phyloP scores from a whole-genome alignment of 176 grass and related monocot species.

The Metroxylon sagu region DNA sequence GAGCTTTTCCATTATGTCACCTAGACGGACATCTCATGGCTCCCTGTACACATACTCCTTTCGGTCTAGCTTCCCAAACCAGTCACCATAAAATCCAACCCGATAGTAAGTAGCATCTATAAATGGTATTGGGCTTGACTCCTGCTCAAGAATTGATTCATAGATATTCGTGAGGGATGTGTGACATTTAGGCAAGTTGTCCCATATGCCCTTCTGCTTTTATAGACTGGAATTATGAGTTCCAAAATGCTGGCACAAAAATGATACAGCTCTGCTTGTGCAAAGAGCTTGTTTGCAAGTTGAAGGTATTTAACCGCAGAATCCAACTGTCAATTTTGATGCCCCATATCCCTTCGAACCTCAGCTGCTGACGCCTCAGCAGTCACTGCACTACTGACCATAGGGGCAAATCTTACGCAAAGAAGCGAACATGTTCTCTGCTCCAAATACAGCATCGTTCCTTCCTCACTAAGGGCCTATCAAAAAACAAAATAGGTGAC shows the following conservation, averaged over 20 bases:
- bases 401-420: slow-evolving; percentile 86
- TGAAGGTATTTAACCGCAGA: slow-evolving; percentile 98
- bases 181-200: slow-evolving; percentile 91
- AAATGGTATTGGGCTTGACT: slow-evolving; percentile 91
- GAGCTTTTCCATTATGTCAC: slow-evolving; percentile 99
- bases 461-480: slow-evolving; percentile 94
- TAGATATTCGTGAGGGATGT: slow-evolving; percentile 84
- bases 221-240: slow-evolving; percentile 95
- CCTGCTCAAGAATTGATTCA: slow-evolving; percentile 94
- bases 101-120: slow-evolving; percentile 97
- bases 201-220: slow-evolving; percentile 85
- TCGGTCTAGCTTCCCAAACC: slow-evolving; percentile 80
- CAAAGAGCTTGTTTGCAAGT: slow-evolving; percentile 83
- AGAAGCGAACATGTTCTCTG: slow-evolving; percentile 70
- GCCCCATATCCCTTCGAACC: slow-evolving; percentile 96
- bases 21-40: slow-evolving; percentile 81
- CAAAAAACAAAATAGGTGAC: slow-evolving; percentile 12
- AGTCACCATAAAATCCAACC: slow-evolving; percentile 90
- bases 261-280: slow-evolving; percentile 91
- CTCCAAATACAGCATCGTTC: slow-evolving; percentile 92
- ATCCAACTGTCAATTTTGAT: slow-evolving; percentile 90
- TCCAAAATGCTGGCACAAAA: slow-evolving; percentile 92
- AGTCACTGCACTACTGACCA: slow-evolving; percentile 68
- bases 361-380: slow-evolving; percentile 82
- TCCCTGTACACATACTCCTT: slow-evolving; percentile 91